Conservation (phyloP, 495 filamentous ascomycete genomes). For the Aspergillus wentii region DNA sequence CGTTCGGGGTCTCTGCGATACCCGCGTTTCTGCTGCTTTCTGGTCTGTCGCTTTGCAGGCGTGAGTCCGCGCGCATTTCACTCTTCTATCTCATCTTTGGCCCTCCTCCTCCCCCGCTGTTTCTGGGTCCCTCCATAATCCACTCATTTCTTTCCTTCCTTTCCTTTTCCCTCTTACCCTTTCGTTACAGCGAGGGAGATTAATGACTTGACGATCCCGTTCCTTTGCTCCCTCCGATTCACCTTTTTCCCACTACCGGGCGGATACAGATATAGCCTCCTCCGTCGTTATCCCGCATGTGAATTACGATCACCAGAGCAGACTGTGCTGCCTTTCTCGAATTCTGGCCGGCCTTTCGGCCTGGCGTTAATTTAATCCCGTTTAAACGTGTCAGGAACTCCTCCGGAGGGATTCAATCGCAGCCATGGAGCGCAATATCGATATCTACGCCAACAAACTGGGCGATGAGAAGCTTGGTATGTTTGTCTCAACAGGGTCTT, state of each 20-base stretch:
- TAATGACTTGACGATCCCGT: slow-evolving; percentile 36
- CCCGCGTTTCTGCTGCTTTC: slow-evolving; percentile 30
- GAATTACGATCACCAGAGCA: slow-evolving; percentile 17
- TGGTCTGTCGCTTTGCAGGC: slow-evolving; percentile 22
- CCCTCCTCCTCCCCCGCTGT: no score
- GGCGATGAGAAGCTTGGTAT: slow-evolving; percentile 56
- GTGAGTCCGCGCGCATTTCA: slow-evolving; percentile 33
- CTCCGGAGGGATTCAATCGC: slow-evolving; percentile 18
- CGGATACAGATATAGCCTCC: slow-evolving; percentile 29
- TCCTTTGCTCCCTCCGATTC: slow-evolving; percentile 19
- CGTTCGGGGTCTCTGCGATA: slow-evolving; percentile 42
- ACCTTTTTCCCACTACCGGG: slow-evolving; percentile 52
- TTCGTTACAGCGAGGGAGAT: slow-evolving; percentile 10
- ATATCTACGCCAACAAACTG: slow-evolving; percentile 56
- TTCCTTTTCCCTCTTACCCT: slow-evolving; percentile 34
- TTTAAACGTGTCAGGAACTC: slow-evolving; percentile 18
- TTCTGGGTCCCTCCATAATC: no score
- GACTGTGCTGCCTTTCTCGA: slow-evolving; percentile 25
- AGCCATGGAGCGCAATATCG: slow-evolving; percentile 51
- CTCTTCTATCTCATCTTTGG: slow-evolving; percentile 59
- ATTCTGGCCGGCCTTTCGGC: slow-evolving; percentile 37
- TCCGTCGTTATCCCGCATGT: slow-evolving; percentile 48
- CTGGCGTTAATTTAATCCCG: slow-evolving; percentile 29
- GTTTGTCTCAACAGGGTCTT: slow-evolving; percentile 15
- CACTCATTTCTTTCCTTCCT: slow-evolving; percentile 37